A percentile compares a stretch with the other conserved stretches of the same genome.
Conservation (phyloP, 2,329 filamentous ascomycete genomes). For the Paraconiothyrium sp. region DNA sequence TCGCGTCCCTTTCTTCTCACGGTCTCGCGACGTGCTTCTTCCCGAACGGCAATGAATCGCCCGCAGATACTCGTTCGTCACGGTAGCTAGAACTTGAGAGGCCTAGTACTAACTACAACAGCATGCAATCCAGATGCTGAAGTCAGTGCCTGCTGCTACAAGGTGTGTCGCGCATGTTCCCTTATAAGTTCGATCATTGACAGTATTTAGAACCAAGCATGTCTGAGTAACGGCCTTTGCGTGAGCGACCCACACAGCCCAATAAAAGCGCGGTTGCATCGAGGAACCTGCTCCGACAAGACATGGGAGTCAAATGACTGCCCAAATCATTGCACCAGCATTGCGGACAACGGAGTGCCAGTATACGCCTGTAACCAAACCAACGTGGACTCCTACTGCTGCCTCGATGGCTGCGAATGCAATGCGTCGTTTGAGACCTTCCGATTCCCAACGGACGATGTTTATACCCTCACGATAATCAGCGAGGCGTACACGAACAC, state of each 20-base stretch:
- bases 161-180: constrained; percentile 17
- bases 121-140: constrained; percentile 27
- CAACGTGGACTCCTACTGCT: constrained; percentile 37
- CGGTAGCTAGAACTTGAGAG: background rate
- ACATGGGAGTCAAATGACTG: constrained; percentile 37
- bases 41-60: constrained; percentile 18
- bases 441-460: constrained; percentile 25
- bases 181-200: background rate
- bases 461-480: constrained; percentile 40
- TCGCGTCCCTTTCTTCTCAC: constrained; percentile 16
- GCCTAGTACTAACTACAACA: constrained; percentile 11
- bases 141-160: constrained; percentile 38
- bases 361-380: constrained; percentile 41
- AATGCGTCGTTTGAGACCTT: constrained; percentile 32
- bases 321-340: constrained; percentile 34
- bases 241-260: constrained; percentile 31
- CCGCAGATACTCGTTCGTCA: constrained; percentile 23
- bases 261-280: constrained; percentile 30
- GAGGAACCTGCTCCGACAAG: constrained; percentile 41
- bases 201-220: constrained; percentile 32
- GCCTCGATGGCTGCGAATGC: constrained; percentile 39
- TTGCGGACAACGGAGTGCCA: constrained; percentile 33
- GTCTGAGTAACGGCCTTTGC: constrained; percentile 43
- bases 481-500: constrained; percentile 36
- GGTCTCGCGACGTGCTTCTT: constrained; percentile 22